phyloP scores from a whole-genome alignment of 169 alveolate species.

The Plasmodium coatneyi region DNA sequence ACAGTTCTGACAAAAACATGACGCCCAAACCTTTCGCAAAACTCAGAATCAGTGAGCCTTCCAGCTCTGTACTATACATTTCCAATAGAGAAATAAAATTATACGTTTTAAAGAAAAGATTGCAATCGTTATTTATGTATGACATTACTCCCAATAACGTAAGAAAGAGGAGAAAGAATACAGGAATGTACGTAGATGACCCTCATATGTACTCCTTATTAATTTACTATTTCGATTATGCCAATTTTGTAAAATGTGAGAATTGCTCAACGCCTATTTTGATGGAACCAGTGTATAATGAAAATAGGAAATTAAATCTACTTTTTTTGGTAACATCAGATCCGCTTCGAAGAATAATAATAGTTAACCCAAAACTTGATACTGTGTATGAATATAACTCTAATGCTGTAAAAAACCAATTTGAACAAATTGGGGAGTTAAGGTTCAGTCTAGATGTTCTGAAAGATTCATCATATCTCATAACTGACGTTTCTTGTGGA shows the following conservation, averaged over 20 bases:
- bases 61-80: constrained; percentile 37
- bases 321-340: constrained; percentile 49
- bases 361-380: constrained; percentile 16
- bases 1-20: constrained; percentile 40
- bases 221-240: constrained; percentile 33
- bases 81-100: neutral
- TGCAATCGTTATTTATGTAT: constrained; percentile 32
- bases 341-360: constrained; percentile 24
- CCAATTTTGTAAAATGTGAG: constrained; percentile 41
- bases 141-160: constrained; percentile 66
- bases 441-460: constrained; percentile 33
- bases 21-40: constrained; percentile 36
- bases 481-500: constrained; percentile 60
- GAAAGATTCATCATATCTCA: constrained; percentile 41
- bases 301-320: constrained; percentile 22
- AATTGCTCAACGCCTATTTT: constrained; percentile 47
- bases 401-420: constrained; percentile 22
- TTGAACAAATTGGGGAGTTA: neutral
- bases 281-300: constrained; percentile 73
- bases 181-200: constrained; percentile 4
- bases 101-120: constrained; percentile 61
- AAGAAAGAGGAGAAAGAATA: neutral
- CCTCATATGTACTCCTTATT: constrained; percentile 9
- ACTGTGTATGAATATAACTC: constrained; percentile 5
- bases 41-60: constrained; percentile 35